Evolutionary conservation across 345 rosid genomes (phyloP).

Genomic region (Melaleuca quinquenervia): DNA sequence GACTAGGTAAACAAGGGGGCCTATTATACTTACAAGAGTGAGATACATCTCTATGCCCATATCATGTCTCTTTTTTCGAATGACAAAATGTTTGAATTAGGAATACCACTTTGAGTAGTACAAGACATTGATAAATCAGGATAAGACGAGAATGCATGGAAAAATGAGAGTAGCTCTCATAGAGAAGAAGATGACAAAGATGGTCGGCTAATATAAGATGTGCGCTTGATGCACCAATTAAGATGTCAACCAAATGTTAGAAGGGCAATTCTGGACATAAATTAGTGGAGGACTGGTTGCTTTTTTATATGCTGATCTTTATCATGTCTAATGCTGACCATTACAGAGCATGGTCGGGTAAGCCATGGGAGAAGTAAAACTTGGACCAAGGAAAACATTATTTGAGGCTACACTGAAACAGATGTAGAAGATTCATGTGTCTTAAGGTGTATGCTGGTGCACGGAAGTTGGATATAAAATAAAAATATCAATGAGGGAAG

Average conservation of each 20-base stretch:
- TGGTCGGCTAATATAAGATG: not conserved
- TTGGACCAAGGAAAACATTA: not conserved
- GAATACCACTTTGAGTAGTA: not conserved
- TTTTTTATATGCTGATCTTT: not conserved
- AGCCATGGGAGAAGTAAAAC: not conserved
- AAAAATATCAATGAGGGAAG: not conserved
- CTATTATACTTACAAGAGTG: not conserved
- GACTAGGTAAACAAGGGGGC: not conserved
- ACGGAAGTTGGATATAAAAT: not conserved
- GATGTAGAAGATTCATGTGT: not conserved
- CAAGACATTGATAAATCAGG: not conserved
- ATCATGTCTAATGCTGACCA: not conserved
- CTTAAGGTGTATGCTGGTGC: not conserved
- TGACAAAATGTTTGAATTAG: not conserved
- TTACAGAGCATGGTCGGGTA: not conserved
- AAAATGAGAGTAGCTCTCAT: not conserved
- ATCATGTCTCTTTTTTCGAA: not conserved
- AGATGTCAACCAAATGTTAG: not conserved
- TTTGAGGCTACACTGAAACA: not conserved
- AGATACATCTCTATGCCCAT: not conserved
- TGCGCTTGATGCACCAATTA: not conserved
- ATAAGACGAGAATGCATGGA: not conserved
- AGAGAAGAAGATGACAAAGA: not conserved
- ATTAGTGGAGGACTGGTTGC: not conserved
- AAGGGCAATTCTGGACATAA: not conserved